Evolutionary conservation across 177 flowering plant genomes (phyloP), one percentile per base, ranked within the genome.

Genomic region (Vitis hybrid): DNA sequence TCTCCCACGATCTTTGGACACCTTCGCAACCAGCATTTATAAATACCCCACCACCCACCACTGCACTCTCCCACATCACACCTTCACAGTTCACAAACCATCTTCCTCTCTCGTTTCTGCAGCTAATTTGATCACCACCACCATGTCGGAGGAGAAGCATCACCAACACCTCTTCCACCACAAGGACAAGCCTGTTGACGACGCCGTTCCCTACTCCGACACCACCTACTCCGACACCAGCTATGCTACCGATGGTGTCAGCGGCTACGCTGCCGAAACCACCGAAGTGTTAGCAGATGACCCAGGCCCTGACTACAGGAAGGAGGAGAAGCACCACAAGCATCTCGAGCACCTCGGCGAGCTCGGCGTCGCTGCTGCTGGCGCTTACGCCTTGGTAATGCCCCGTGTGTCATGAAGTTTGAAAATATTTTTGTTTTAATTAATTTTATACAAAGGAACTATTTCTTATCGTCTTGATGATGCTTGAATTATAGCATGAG

Each of bases 291-390:
- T 48, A 15, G 48, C 48, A 39, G 21, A 21, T 0, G 62, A 19
- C 10, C 5, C 51, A 0, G 70, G 55, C 14, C 60, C 19, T 39
- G 87, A 85, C 51, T 79, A 88, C 67, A 71, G 67, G 80, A 83
- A 84, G 72, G 88, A 88, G 73, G 82, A 80, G 78, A 85, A 86
- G 80, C 82, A 88, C 64, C 89, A 88, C 81, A 86, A 82, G 75
- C 84, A 82, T 16, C 77, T 62, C 9, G 87, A 88, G 65, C 77
- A 83, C 31, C 57, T 80, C 12, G 87, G 87, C 14, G 89, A 79
- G 74, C 64, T 80, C 18, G 86, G 87, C 1, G 81, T 79, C 12
- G 78, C 62, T 1, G 88, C 87, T 5, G 88, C 88, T 8, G 89
- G 84, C 33, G 86, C 80, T 61, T 86, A 26, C 73, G 91, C 89